Evolutionary conservation across 345 rosid species (phyloP).

Genomic region (Lepidium africanum): DNA sequence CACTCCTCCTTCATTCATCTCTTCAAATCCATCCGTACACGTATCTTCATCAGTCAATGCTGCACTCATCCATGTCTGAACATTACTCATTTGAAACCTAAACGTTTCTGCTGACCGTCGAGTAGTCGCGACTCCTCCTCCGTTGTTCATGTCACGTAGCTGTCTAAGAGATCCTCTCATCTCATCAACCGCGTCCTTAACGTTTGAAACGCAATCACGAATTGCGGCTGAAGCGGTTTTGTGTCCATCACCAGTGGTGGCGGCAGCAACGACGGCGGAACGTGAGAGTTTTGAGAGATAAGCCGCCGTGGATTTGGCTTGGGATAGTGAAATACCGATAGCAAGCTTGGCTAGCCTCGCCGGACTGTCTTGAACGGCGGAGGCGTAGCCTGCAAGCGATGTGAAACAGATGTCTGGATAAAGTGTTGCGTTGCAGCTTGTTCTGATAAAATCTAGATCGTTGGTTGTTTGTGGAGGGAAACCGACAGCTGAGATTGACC

Average conservation of each 20-base stretch:
- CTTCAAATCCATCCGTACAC: conserved; percentile 72
- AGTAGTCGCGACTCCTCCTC: not conserved
- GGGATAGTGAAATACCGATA: conserved; percentile 43
- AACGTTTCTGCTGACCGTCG: conserved; percentile 37
- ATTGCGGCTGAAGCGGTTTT: conserved; percentile 38
- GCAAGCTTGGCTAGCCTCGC: conserved; percentile 58
- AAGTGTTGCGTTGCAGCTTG: conserved; percentile 64
- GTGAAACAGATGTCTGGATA: conserved; percentile 76
- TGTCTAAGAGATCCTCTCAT: conserved; percentile 73
- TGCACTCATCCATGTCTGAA: conserved; percentile 91
- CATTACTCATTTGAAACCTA: conserved; percentile 70
- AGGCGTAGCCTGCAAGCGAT: conserved; percentile 58
- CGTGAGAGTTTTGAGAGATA: conserved; percentile 57
- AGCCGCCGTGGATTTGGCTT: conserved; percentile 40
- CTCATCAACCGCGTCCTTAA: conserved; percentile 78
- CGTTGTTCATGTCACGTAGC: conserved; percentile 43
- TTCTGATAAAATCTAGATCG: conserved; percentile 55
- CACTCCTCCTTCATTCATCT: conserved; percentile 26
- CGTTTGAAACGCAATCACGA: conserved; percentile 74
- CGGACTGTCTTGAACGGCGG: conserved; percentile 42
- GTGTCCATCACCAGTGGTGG: conserved; percentile 13
- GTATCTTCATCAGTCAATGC: conserved; percentile 86
- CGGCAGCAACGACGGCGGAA: conserved; percentile 35
- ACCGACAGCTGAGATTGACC: conserved; percentile 21
- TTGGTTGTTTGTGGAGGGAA: conserved; percentile 12